A percentile compares a stretch with the other conserved stretches of the same genome.
Evolutionary conservation across 202 grass and related monocot species (phyloP).

Genomic region (Brachypodium distachyon): DNA sequence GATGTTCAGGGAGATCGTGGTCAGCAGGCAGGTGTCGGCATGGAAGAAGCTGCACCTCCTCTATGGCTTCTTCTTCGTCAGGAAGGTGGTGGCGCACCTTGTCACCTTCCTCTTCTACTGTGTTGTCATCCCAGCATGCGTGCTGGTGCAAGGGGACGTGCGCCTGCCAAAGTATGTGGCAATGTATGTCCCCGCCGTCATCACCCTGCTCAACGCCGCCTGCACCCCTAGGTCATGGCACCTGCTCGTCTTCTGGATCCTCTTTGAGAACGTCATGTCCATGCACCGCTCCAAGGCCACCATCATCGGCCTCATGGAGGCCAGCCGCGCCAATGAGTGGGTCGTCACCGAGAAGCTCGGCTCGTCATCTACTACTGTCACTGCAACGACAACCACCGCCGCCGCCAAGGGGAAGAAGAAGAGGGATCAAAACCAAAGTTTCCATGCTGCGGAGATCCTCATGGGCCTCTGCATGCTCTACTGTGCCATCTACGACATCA

Average conservation of each 20-base stretch:
- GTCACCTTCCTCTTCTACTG: conserved; percentile 92
- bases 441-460: conserved; percentile 53
- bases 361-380: not conserved
- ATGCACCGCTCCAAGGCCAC: conserved; percentile 78
- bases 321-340: conserved; percentile 77
- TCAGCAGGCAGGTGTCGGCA: conserved; percentile 39
- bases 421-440: not conserved
- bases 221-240: conserved; percentile 71
- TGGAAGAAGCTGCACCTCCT: conserved; percentile 84
- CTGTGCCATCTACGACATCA: conserved; percentile 66
- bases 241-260: conserved; percentile 79
- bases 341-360: conserved; percentile 86
- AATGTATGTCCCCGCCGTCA: conserved; percentile 56
- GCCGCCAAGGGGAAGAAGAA: not conserved
- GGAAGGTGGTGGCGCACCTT: conserved; percentile 82
- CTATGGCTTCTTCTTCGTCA: conserved; percentile 79
- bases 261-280: conserved; percentile 92
- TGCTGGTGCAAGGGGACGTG: conserved; percentile 52
- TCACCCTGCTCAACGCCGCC: conserved; percentile 70
- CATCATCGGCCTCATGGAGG: conserved; percentile 63
- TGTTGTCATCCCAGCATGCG: conserved; percentile 60
- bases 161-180: conserved; percentile 60
- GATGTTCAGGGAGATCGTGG: conserved; percentile 56
- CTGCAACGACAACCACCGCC: not conserved
- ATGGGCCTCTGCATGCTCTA: conserved; percentile 60